Evolutionary conservation across 225 moss, liverwort and hornwort genomes (phyloP), one percentile per base, ranked within the genome.

Genomic region (Ulota crispa): DNA sequence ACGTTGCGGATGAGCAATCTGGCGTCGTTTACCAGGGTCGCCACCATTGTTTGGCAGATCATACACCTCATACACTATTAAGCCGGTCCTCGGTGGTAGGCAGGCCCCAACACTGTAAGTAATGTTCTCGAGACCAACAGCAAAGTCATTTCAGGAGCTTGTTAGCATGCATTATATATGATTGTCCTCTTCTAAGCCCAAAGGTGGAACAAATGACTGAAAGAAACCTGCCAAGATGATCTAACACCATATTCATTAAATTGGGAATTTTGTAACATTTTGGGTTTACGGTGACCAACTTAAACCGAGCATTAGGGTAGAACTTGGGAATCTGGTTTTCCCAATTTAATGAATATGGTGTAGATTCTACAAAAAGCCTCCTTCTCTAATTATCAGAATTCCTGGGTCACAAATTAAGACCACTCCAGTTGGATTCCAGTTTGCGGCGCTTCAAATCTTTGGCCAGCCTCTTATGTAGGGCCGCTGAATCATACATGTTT

Each of bases 1-100:
- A 59, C 36, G 60, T 86, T 83, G 83, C 83, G 41, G 69, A 61
- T 70, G 31, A 76, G 80, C 80, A 83, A 80, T 78, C 39, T 70
- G 64, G 74, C 19, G 20, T 21, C 59, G 65, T 77, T 77, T 66
- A 68, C 68, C 73, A 83, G 57, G 80, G 54, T 72, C 5, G 72
- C 77, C 81, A 87, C 79, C 76, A 66, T 47, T 65, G 77, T 28
- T 53, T 59, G 85, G 59, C 23, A 80, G 66, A 71, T 81, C 37
- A 19, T 21, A 8, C 20, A 75, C 72, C 20, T 71, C 47, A 77
- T 64, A 56, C 16, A 32, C n/a, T n/a, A n/a, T 16, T 26, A 30
- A 62, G 43, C 34, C 72, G 50, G 3, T 80, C 53, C 60, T 45
- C 67, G 26, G 70, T 23, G 45, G 64, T 68, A 76, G 21, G 42